Base-by-base conservation (phyloP, 305 asterid species). In the Fraxinus paxiana region DNA sequence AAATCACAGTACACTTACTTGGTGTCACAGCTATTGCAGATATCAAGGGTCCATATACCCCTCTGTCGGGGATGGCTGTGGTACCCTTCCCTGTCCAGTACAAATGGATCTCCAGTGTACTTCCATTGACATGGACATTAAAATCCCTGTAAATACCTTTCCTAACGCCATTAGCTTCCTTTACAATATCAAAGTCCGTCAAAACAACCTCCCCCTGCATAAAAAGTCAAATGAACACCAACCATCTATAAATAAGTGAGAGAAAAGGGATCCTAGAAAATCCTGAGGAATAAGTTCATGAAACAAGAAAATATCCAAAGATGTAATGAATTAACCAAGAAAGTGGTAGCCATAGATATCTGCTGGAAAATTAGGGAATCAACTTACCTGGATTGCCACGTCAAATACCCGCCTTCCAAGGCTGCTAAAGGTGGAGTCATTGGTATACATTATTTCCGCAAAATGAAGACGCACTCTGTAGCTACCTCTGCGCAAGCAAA, bases 71-170 rank as follows among this genome's bases (percentile, higher is more conserved):
- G 85, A 96, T 87, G 18, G 96, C 95, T 0, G 90, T 91, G n/a
- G 98, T 94, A 51, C 99, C 99, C 87, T 92, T 92, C 33, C 99
- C 99, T 0, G 88, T 88, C 99, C 98, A 96, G 89, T 90, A 96
- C 88, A 96, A 91, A 87, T 96, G 99, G 81, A 96, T 92, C 84
- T 94, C 97, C 75, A 94, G 84, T 26, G 97, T 94, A 85, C 91
- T 89, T 61, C 93, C 90, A 48, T 82, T 90, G 77, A 96, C 97
- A 8, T 5, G 0, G 71, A 84, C 88, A 22, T 80, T 37, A 77
- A 94, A 94, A 4, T 89, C 93, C 83, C 28, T 17, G 72, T 30
- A 13, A 46, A 90, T 88, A 59, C 91, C 97, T 75, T 71, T 85
- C 26, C 97, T 89, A 82, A 87, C 88, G 73, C 97, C 97, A 0